Percentiles rank a stretch among this genome's conserved stretches.
Conservation (phyloP, 2,329 filamentous ascomycete genomes). For the Sarocladium kiliense region DNA sequence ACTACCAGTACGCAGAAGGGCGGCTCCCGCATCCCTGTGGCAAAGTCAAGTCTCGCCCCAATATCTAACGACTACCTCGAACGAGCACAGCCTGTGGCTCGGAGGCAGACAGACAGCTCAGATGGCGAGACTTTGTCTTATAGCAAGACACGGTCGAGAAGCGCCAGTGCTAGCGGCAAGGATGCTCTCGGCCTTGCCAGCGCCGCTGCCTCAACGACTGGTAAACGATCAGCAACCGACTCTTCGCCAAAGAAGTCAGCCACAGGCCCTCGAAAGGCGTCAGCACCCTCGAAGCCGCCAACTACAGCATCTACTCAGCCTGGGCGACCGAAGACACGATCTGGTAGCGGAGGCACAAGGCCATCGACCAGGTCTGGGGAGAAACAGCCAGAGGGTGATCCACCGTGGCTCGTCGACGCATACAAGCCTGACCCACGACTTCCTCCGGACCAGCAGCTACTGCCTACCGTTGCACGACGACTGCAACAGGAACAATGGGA, state of each 20-base stretch:
- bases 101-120: slow-evolving; percentile 49
- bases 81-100: slow-evolving; percentile 62
- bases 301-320: slow-evolving; percentile 30
- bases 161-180: slow-evolving; percentile 55
- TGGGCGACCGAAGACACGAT: slow-evolving; percentile 58
- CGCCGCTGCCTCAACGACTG: neutral
- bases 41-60: slow-evolving; percentile 72
- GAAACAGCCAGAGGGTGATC: slow-evolving; percentile 83
- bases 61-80: slow-evolving; percentile 69
- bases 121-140: slow-evolving; percentile 57
- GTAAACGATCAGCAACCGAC: slow-evolving; percentile 41
- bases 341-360: slow-evolving; percentile 47
- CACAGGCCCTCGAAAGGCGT: slow-evolving; percentile 36
- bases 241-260: slow-evolving; percentile 48
- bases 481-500: slow-evolving; percentile 96
- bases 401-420: slow-evolving; percentile 90
- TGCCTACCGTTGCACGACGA: slow-evolving; percentile 87
- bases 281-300: slow-evolving; percentile 31
- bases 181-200: slow-evolving; percentile 6
- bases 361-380: slow-evolving; percentile 61
- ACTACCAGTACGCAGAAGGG: slow-evolving; percentile 45
- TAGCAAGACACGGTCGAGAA: slow-evolving; percentile 62
- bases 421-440: slow-evolving; percentile 94
- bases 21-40: slow-evolving; percentile 81
- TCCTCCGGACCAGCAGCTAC: slow-evolving; percentile 89